These are phyloP conservation scores for Articulospora tetracladia DNA, from an alignment of 495 filamentous ascomycete species.

Conservation along the genomic window DNA sequence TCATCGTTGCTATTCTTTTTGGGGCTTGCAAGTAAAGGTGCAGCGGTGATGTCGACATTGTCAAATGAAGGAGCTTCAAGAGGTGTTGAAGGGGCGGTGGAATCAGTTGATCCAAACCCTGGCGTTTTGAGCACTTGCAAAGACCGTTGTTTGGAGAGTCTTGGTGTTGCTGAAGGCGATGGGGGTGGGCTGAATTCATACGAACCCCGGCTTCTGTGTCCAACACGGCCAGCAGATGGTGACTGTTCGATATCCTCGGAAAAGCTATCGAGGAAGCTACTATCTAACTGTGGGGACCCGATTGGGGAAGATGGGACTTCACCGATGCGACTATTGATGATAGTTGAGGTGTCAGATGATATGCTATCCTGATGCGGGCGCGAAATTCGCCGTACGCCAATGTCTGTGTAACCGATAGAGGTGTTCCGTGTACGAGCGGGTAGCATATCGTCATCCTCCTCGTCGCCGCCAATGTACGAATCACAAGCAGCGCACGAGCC, in stretches of 20 bases:
- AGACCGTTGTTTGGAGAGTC: not conserved
- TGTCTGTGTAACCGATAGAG: not conserved
- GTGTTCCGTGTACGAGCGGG: not conserved
- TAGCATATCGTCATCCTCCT: not conserved
- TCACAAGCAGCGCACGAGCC: not conserved
- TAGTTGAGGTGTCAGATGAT: slow-evolving; percentile 36
- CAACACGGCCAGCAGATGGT: slow-evolving; percentile 12
- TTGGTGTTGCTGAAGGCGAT: slow-evolving; percentile 31
- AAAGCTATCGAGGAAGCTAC: not conserved
- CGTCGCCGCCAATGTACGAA: not conserved
- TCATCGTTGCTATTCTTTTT: slow-evolving; percentile 51
- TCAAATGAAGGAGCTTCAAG: slow-evolving; percentile 14
- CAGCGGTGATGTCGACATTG: slow-evolving; percentile 18
- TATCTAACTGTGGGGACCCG: not conserved
- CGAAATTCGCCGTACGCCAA: not conserved
- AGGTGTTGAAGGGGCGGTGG: slow-evolving; percentile 10
- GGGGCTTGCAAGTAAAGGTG: slow-evolving; percentile 24
- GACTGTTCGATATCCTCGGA: slow-evolving; percentile 14
- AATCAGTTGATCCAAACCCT: not conserved
- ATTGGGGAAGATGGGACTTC: slow-evolving; percentile 10
- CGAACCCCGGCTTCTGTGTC: slow-evolving; percentile 3
- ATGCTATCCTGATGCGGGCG: slow-evolving; percentile 28
- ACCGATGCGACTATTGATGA: slow-evolving; percentile 20
- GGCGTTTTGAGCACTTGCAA: slow-evolving; percentile 6
- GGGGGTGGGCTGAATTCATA: slow-evolving; percentile 36